Conservation (phyloP, 2,329 filamentous ascomycete species). For the Rhynchosporium agropyri region DNA sequence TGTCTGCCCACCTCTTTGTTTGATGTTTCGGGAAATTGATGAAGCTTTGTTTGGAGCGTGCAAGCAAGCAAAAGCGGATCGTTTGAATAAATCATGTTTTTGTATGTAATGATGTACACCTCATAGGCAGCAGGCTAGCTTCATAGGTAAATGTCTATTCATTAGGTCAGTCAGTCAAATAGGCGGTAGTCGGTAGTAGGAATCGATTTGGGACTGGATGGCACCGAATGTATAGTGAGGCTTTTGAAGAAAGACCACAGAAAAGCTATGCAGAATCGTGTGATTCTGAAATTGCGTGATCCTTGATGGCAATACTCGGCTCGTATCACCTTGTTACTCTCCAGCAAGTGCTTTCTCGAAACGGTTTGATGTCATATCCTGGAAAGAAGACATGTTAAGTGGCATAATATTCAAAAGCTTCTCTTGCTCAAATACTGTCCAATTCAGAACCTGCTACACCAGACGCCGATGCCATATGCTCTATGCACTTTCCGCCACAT, state of each 20-base stretch:
- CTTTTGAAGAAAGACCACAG: background rate
- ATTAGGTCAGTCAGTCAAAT: background rate
- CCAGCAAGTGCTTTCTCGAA: too few relatives aligned
- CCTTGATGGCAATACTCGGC: too few relatives aligned
- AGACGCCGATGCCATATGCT: background rate
- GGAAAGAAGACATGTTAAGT: too few relatives aligned
- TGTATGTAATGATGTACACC: background rate
- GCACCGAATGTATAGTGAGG: constrained; percentile 7
- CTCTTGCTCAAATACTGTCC: too few relatives aligned
- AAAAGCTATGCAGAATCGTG: too few relatives aligned
- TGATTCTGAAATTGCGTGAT: too few relatives aligned
- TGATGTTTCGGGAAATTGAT: background rate
- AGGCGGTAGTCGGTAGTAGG: background rate
- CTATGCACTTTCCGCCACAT: background rate
- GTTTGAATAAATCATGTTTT: background rate
- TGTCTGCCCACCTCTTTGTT: background rate
- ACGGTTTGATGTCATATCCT: too few relatives aligned
- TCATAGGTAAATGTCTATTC: background rate
- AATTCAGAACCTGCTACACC: background rate
- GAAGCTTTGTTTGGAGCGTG: background rate
- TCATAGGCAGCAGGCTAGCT: background rate
- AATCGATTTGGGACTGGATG: background rate
- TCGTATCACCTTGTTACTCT: too few relatives aligned
- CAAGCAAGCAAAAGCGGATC: constrained; percentile 2
- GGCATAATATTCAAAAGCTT: too few relatives aligned